A percentile compares a stretch with the other conserved stretches of the same genome.
phyloP scores from a whole-genome alignment of 1,139 yeast species.

The Candida labiduridarum region DNA sequence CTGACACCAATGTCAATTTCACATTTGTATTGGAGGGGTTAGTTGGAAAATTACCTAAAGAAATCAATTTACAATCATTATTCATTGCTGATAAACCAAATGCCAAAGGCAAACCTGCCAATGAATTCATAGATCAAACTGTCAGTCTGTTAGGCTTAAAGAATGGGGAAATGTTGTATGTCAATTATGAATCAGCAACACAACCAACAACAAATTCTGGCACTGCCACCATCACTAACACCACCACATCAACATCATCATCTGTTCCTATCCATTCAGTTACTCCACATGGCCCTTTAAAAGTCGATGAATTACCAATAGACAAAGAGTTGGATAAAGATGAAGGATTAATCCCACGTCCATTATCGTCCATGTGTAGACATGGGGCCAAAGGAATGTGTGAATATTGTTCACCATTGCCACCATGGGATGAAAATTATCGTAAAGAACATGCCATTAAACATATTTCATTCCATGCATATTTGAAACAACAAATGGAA shows the following conservation, averaged over 20 bases:
- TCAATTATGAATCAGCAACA: constrained; percentile 43
- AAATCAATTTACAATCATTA: constrained; percentile 35
- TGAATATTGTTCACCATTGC: constrained; percentile 93
- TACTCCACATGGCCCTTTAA: constrained; percentile 19
- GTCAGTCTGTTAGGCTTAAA: constrained; percentile 53
- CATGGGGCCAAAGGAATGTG: constrained; percentile 98
- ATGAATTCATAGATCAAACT: constrained; percentile 25
- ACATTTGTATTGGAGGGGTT: constrained; percentile 49
- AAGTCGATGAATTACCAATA: constrained; percentile 51
- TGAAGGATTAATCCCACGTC: constrained; percentile 74
- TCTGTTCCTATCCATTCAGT: constrained; percentile 12
- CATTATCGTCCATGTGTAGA: constrained; percentile 66
- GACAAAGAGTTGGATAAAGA: constrained; percentile 70
- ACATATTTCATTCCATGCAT: constrained; percentile 85
- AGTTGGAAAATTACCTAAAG: constrained; percentile 30
- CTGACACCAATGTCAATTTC: constrained; percentile 52
- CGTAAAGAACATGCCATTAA: constrained; percentile 78
- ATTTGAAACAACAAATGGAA: constrained; percentile 73
- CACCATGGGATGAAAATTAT: constrained; percentile 89
- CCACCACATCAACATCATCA: background rate
- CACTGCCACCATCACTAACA: constrained; percentile 9
- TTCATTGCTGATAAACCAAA: constrained; percentile 49
- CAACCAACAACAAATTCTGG: constrained; percentile 11
- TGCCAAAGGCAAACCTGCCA: constrained; percentile 48
- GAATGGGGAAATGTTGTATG: constrained; percentile 85